Conservation (phyloP, 1,284 basidiomycete species). For the Trichosporon inkin region DNA sequence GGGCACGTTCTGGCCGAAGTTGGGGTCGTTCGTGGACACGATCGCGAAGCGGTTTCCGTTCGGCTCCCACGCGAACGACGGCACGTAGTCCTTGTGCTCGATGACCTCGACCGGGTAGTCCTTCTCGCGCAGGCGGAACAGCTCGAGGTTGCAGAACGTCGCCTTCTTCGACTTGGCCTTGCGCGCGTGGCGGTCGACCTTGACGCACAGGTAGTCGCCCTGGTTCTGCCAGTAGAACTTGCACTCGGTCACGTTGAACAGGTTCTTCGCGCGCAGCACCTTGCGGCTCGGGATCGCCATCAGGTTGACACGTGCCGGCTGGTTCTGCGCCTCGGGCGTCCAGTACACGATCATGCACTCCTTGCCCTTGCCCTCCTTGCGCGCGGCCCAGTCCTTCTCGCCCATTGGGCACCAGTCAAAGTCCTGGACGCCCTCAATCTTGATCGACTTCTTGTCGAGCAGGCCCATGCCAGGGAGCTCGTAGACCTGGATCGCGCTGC, state of each 20-base stretch:
- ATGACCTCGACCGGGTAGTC: slow-evolving; percentile 97
- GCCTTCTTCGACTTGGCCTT: slow-evolving; percentile 97
- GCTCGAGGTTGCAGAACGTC: slow-evolving; percentile 96
- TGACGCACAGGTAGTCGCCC: slow-evolving; percentile 98
- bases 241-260: slow-evolving; percentile 98
- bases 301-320: slow-evolving; percentile 93
- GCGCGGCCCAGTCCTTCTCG: slow-evolving; percentile 77
- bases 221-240: slow-evolving; percentile 99
- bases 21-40: slow-evolving; percentile 90
- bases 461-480: slow-evolving; percentile 92
- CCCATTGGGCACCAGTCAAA: slow-evolving; percentile 98
- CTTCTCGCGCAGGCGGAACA: slow-evolving; percentile 96
- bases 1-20: slow-evolving; percentile 79
- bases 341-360: slow-evolving; percentile 97
- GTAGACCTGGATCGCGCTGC: slow-evolving; percentile 92
- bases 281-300: slow-evolving; percentile 82
- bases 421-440: slow-evolving; percentile 96
- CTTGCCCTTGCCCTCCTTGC: slow-evolving; percentile 56
- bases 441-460: slow-evolving; percentile 94
- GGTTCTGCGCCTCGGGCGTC: slow-evolving; percentile 94
- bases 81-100: slow-evolving; percentile 94
- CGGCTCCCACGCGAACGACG: slow-evolving; percentile 98
- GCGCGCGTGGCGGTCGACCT: slow-evolving; percentile 83
- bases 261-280: slow-evolving; percentile 88
- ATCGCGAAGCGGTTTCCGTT: slow-evolving; percentile 93